A percentile compares a stretch with the other conserved stretches of the same genome.
Conservation (phyloP, 768 basidiomycete species). For the Rickenella mellea region DNA sequence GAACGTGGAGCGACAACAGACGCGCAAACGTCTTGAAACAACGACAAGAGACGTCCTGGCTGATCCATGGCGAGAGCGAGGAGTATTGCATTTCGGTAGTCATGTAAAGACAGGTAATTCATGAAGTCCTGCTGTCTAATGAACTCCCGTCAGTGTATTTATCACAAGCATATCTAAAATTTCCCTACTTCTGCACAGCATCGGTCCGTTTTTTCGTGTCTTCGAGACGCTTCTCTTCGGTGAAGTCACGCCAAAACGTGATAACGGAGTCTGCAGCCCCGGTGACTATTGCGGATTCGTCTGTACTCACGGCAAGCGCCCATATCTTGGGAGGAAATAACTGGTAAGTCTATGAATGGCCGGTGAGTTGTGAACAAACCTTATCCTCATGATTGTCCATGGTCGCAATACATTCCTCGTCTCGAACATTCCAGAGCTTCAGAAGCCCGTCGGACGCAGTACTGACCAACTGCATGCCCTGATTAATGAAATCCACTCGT, state of each 20-base stretch:
- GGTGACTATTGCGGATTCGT: slow-evolving; percentile 81
- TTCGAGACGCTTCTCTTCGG: slow-evolving; percentile 71
- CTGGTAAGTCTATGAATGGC: not conserved
- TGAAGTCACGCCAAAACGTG: slow-evolving; percentile 95
- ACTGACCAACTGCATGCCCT: slow-evolving; percentile 80
- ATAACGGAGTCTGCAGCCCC: slow-evolving; percentile 94
- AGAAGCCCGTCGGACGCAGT: slow-evolving; percentile 91
- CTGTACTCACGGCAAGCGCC: slow-evolving; percentile 77
- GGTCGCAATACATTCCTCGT: slow-evolving; percentile 81
- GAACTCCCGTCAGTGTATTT: not conserved
- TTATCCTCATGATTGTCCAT: slow-evolving; percentile 98
- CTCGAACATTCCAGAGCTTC: slow-evolving; percentile 88
- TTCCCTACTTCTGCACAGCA: slow-evolving; percentile 68
- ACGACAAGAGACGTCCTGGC: slow-evolving; percentile 72
- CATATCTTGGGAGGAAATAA: slow-evolving; percentile 60
- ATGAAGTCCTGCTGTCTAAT: slow-evolving; percentile 92
- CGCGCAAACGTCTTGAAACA: slow-evolving; percentile 62
- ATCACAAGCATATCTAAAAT: not conserved
- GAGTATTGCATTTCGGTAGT: slow-evolving; percentile 86
- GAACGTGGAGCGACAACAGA: slow-evolving; percentile 14
- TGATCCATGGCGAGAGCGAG: slow-evolving; percentile 91
- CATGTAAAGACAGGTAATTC: slow-evolving; percentile 80
- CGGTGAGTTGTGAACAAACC: slow-evolving; percentile 32
- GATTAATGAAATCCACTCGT: slow-evolving; percentile 81
- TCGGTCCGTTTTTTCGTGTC: slow-evolving; percentile 65